Evolutionary conservation across 371 early-diverging fungal genomes (phyloP).

Genomic region (Mucor indicus): DNA sequence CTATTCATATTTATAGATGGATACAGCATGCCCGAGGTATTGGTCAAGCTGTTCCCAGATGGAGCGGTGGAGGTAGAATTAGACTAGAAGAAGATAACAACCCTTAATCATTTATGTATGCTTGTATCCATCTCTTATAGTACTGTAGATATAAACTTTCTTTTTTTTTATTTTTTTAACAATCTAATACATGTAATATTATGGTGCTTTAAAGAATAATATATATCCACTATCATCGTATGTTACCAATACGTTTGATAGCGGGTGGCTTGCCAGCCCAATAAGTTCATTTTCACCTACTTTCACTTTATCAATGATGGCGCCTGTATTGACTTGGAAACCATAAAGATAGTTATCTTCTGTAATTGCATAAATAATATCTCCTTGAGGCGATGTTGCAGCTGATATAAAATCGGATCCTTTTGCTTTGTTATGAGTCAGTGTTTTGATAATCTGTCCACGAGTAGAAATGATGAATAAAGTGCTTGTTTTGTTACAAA

Average conservation of each 20-base stretch:
- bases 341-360: conserved; percentile 61
- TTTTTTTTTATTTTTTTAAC: no score
- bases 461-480: conserved; percentile 56
- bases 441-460: conserved; percentile 53
- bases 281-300: conserved; percentile 65
- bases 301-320: conserved; percentile 20
- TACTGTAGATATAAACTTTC: no score
- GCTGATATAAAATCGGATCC: conserved; percentile 65
- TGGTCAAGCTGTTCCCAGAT: conserved; percentile 45
- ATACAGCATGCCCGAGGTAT: conserved; percentile 38
- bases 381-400: conserved; percentile 70
- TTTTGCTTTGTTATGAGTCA: conserved; percentile 28
- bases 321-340: conserved; percentile 57
- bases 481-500: conserved; percentile 70
- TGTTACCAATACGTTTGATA: conserved; percentile 68
- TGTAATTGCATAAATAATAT: conserved; percentile 68
- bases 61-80: conserved; percentile 45
- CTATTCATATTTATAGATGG: conserved; percentile 25
- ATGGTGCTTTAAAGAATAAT: conserved; percentile 45
- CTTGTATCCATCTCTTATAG: no score
- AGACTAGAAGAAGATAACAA: conserved; percentile 29
- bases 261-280: conserved; percentile 71
- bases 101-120: no score
- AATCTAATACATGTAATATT: no score
- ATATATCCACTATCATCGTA: conserved; percentile 69